A percentile compares a stretch with the other conserved stretches of the same genome.
These are phyloP conservation scores for Ogataea ganodermae DNA, from an alignment of 805 yeast species.

Conservation along the genomic window DNA sequence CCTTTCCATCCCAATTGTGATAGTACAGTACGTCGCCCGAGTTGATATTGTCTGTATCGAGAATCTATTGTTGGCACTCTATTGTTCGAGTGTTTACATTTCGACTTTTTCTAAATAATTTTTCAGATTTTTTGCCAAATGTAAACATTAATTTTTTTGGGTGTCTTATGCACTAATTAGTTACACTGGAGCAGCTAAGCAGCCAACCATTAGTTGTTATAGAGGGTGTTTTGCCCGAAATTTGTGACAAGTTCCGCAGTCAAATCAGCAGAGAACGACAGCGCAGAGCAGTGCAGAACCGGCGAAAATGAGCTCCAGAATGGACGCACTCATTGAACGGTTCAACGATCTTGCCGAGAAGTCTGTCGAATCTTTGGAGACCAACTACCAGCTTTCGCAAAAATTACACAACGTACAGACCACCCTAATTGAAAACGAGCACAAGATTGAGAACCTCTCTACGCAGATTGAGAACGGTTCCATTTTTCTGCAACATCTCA, in stretches of 20 bases:
- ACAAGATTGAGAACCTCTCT: slow-evolving; percentile 24
- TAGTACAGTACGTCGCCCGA: too few relatives aligned
- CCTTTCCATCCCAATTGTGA: neutral
- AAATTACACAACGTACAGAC: slow-evolving; percentile 21
- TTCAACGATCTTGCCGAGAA: slow-evolving; percentile 19
- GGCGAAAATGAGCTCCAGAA: slow-evolving; percentile 5
- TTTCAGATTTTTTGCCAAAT: slow-evolving; percentile 5
- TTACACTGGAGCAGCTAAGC: neutral
- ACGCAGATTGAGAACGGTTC: slow-evolving; percentile 30
- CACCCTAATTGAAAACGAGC: slow-evolving; percentile 23
- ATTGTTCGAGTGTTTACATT: slow-evolving; percentile 4
- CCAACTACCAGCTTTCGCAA: slow-evolving; percentile 20
- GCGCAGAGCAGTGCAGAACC: neutral
- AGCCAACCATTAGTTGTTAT: neutral
- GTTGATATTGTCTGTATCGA: neutral
- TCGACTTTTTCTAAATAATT: slow-evolving; percentile 2
- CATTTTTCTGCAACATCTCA: slow-evolving; percentile 33
- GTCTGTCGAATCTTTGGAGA: slow-evolving; percentile 17
- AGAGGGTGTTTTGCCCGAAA: too few relatives aligned
- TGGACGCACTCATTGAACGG: slow-evolving; percentile 20
- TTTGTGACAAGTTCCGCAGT: neutral
- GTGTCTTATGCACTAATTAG: neutral
- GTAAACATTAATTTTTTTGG: slow-evolving; percentile 3
- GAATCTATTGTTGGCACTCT: neutral
- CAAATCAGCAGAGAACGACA: too few relatives aligned